Evolutionary conservation across 2,329 filamentous ascomycete species (phyloP).

Genomic region (Neonectria neomacrospora): DNA sequence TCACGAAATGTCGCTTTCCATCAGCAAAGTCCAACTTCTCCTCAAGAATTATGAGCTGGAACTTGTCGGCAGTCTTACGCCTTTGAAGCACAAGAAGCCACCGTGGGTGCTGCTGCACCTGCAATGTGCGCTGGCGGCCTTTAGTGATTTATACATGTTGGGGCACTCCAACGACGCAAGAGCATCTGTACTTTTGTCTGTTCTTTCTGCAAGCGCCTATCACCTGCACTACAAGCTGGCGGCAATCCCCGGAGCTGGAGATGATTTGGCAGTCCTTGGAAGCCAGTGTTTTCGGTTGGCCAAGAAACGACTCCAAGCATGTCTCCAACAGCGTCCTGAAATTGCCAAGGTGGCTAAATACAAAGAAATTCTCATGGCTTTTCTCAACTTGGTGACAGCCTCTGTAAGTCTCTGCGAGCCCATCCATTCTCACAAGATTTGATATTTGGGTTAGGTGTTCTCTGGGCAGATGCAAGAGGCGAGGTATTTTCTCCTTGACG

Average conservation of each 20-base stretch:
- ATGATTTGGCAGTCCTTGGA: not conserved
- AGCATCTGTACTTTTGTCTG: not conserved
- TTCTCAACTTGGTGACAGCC: not conserved
- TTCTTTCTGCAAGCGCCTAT: not conserved
- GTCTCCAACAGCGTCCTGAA: not conserved
- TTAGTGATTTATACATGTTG: slow-evolving; percentile 5
- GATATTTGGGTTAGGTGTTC: not conserved
- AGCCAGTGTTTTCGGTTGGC: not conserved
- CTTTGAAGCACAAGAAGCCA: not conserved
- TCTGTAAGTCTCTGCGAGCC: not conserved
- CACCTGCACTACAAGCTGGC: not conserved
- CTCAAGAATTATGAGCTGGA: not conserved
- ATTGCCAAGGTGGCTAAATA: not conserved
- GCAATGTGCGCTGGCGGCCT: not conserved
- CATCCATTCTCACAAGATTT: not conserved
- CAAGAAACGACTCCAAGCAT: not conserved
- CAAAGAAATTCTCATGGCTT: slow-evolving; percentile 1
- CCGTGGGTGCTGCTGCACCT: slow-evolving; percentile 1
- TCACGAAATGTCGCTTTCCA: not conserved
- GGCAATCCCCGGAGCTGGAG: not conserved
- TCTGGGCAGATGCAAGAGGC: slow-evolving; percentile 3
- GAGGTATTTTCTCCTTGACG: not conserved
- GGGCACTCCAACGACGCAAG: not conserved
- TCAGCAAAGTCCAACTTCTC: slow-evolving; percentile 3
- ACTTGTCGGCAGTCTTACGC: not conserved